Evolutionary conservation across 805 yeast species (phyloP), one percentile per base, ranked within the genome.

Genomic region (Diddensiella transvaalensis): DNA sequence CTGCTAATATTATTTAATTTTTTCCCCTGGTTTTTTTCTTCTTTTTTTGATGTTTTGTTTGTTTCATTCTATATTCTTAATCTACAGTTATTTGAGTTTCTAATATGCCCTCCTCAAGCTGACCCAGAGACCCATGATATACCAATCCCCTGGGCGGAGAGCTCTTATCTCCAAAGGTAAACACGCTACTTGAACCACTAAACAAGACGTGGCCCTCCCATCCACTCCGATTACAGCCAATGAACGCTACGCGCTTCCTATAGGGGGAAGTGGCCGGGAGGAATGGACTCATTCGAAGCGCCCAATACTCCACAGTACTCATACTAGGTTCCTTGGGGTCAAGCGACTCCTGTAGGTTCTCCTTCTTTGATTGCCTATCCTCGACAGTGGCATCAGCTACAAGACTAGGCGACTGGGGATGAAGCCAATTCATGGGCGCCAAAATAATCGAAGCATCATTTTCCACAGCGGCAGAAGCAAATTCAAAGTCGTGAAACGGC

Each of bases 401-500:
- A 19, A 49, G 8, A 22, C 44, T 44, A 0, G 60, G 59, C 15
- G 53, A 48, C 22, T 36, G 46, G n/a, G 55, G 40, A 18, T 59
- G 55, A 2, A 87, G 70, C 97, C 97, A 90, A 0, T 95, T 95
- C 77, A 85, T 88, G 1, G 96, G 96, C 51, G 85, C 79, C 11
- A 90, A 60, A 0, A 87, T 71, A 48, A 90, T 65, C 29, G 77
- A 72, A 0, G 79, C 77, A 8, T 70, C 59, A 39, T 79, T 73
- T 0, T 65, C 57, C 18, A 69, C 60, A 50, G 85, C 80, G 45
- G 72, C 71, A 23, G 66, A 62, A 0, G 90, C 75, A 64, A 85
- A 87, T 64, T 90, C 97, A 61, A 77, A 87, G 22, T 71, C 73
- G 32, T 75, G 71, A 66, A 87, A 89, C 1, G 95, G 89, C 1